Evolutionary conservation across 257 asterid genomes (phyloP), one percentile per base, ranked within the genome.

Genomic region (Pogostemon cablin): DNA sequence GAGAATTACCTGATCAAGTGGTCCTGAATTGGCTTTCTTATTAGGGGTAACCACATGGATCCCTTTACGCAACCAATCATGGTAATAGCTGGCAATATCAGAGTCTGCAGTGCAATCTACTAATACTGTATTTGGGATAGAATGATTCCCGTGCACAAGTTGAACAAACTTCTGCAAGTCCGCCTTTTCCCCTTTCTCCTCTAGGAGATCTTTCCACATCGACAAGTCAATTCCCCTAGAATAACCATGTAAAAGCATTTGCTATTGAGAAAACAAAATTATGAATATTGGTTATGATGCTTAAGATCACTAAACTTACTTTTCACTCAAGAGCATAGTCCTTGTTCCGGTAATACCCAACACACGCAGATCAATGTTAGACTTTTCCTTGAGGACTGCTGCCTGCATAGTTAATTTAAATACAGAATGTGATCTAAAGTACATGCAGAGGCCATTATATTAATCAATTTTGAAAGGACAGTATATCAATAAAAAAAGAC

Each of bases 21-120:
- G 99, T 69, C 98, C 99, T 41, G 99, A 95, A 82, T 91, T 95
- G 81, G 99, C 99, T 88, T 89, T 95, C 84, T 95, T 95, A 75
- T 95, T 95, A 8, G 99, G 99, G 50, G 99, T 95, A 68, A 95
- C 76, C 46, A 95, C 96, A 73, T 95, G 98, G 74, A 95, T 88
- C 76, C 99, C 99, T 72, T 87, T 83, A 54, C 91, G 87, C 87
- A 95, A 79, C 99, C 99, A 95, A 15, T 90, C 98, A 73, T 84
- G 67, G 80, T 95, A 95, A 66, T 85, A 91, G 79, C 93, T 88
- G 7, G 96, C 97, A 49, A 95, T 72, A 48, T 66, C 25, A 53
- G 99, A 80, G 73, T 95, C 99, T 32, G 99, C 96, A 37, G 99
- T 95, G 83, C 99, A 95, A 80, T 95, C 99, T 10, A 95, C 98